Percentiles rank a stretch among this genome's conserved stretches.
Evolutionary conservation across 2,329 filamentous ascomycete species (phyloP).

Genomic region (Tolypocladium inflatum): DNA sequence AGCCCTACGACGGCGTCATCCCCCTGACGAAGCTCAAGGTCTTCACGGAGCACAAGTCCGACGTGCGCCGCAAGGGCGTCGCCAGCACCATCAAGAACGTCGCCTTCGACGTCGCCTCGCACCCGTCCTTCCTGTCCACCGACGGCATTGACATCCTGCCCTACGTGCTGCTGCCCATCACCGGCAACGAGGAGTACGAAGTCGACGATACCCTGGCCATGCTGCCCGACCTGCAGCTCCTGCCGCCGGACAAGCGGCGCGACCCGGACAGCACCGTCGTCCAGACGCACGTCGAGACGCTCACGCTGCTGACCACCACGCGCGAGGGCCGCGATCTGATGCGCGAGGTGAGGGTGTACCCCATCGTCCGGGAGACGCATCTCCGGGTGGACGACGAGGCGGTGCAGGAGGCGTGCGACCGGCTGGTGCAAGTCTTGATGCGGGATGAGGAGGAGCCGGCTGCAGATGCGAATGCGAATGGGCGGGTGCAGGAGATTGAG

Average conservation of each 20-base stretch:
- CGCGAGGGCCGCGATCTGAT: constrained; percentile 64
- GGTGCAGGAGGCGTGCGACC: constrained; percentile 76
- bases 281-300: constrained; percentile 79
- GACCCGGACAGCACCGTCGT: constrained; percentile 70
- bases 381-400: constrained; percentile 65
- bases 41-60: constrained; percentile 83
- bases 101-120: constrained; percentile 69
- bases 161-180: constrained; percentile 81
- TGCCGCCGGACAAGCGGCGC: constrained; percentile 81
- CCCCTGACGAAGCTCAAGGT: constrained; percentile 87
- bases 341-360: constrained; percentile 74
- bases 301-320: constrained; percentile 75
- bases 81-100: constrained; percentile 92
- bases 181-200: constrained; percentile 77
- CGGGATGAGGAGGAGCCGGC: constrained; percentile 56
- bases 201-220: constrained; percentile 81
- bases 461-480: constrained; percentile 29
- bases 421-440: constrained; percentile 83
- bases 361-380: constrained; percentile 81
- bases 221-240: constrained; percentile 80
- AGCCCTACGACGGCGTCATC: constrained; percentile 73
- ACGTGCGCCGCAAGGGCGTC: constrained; percentile 84
- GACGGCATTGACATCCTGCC: constrained; percentile 73
- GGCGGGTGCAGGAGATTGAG: constrained; percentile 34
- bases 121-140: constrained; percentile 60